Evolutionary conservation across 192 early-diverging fungal genomes (phyloP), one percentile per base, ranked within the genome.

Genomic region (Gonapodya sp.): DNA sequence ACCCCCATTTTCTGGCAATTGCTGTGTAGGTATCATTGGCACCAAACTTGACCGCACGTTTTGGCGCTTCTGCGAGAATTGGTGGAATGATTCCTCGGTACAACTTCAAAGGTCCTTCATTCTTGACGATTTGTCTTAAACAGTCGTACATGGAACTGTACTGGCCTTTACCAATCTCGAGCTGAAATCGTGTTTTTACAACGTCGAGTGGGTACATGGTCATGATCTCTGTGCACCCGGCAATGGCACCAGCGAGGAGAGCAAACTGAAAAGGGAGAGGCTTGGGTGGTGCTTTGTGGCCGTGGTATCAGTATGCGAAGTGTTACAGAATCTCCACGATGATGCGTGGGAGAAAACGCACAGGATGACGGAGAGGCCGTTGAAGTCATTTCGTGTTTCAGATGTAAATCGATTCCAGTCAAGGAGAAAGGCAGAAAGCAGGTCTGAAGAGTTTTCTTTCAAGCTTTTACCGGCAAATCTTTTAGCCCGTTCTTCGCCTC

Each of bases 1-100:
- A 32, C 8, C 75, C 75, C 18, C 18, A 77, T 14, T 18, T 32
- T 2, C 75, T 16, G 8, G 34, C 75, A 18, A 34, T 77, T 2
- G 8, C 74, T 1, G 79, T 33, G 77, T 84, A 72, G 32, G 31
- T 79, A 75, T 35, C 82, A 0, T 37, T 72, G 31, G 73, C 73
- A 35, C 35, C 73, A 33, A 79, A 36, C n/a, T 79, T 79, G 75
- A 81, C 34, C 14, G 34, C 72, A 83, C 64, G 35, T 31, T 82
- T 82, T 33, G 75, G 75, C 18, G 75, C 75, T 86, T 99, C 97
- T 0, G 96, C 95, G 87, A 99, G 88, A 82, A 99, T 96, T 1
- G 97, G 97, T 46, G 97, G 95, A 35, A 96, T 82, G 78, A 99
- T 99, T n/a, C 97, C 97, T 74, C 94, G 89, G 83, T 97, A 96